Conservation (phyloP, 495 filamentous ascomycete species). For the Penicillium argentinense region DNA sequence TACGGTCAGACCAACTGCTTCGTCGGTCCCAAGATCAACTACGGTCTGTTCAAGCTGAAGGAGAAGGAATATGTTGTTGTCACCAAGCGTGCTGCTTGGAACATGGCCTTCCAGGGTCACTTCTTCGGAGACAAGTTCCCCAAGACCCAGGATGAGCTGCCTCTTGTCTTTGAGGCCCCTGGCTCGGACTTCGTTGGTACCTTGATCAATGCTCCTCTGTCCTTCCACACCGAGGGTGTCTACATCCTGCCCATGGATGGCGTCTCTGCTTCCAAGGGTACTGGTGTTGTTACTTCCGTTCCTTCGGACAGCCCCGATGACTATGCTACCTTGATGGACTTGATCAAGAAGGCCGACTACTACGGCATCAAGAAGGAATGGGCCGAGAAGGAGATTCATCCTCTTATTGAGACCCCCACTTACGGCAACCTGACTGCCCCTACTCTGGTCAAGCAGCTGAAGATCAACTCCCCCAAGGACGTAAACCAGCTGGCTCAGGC, state of each 20-base stretch:
- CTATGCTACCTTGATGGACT: constrained; percentile 82
- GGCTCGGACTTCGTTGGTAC: constrained; percentile 86
- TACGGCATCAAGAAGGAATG: constrained; percentile 97
- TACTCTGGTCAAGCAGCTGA: constrained; percentile 83
- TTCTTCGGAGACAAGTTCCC: constrained; percentile 78
- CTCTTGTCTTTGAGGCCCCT: constrained; percentile 58
- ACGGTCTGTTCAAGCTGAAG: constrained; percentile 82
- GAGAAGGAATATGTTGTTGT: constrained; percentile 84
- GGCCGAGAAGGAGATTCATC: constrained; percentile 82
- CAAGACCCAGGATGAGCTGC: constrained; percentile 54
- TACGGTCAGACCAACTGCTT: constrained; percentile 97
- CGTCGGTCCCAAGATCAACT: constrained; percentile 86
- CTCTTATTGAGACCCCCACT: constrained; percentile 86
- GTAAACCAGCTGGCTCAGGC: constrained; percentile 85
- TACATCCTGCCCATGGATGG: constrained; percentile 93
- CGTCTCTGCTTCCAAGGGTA: constrained; percentile 89
- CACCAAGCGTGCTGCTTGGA: constrained; percentile 83
- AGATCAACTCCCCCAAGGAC: constrained; percentile 96
- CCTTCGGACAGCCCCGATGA: constrained; percentile 96
- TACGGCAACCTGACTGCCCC: constrained; percentile 85
- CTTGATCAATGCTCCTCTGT: constrained; percentile 82
- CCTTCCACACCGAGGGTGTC: constrained; percentile 79
- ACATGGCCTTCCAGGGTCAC: constrained; percentile 93
- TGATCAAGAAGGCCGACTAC: constrained; percentile 95
- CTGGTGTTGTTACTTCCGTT: constrained; percentile 92